These are phyloP conservation scores for Penicillium goetzii DNA, from an alignment of 495 filamentous ascomycete genomes.

Conservation along the genomic window DNA sequence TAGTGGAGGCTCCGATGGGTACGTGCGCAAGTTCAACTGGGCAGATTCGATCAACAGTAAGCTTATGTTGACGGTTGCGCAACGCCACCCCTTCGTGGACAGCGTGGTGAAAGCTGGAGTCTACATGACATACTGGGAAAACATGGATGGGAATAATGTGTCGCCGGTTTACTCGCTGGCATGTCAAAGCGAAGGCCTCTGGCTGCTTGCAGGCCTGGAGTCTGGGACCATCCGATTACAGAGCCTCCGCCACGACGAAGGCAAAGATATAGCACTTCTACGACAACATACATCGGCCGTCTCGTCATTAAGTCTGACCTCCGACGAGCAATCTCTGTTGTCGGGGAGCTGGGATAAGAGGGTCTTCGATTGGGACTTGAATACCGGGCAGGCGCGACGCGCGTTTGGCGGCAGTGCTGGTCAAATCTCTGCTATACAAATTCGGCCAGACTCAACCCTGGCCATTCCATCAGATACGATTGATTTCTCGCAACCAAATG, in stretches of 20 bases:
- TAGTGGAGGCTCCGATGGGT: slow-evolving; percentile 90
- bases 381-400: slow-evolving; percentile 77
- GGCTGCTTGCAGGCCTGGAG: slow-evolving; percentile 88
- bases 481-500: slow-evolving; percentile 58
- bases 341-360: slow-evolving; percentile 97
- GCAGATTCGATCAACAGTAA: slow-evolving; percentile 94
- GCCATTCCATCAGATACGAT: slow-evolving; percentile 74
- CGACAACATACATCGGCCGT: slow-evolving; percentile 90
- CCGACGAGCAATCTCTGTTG: slow-evolving; percentile 84
- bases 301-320: slow-evolving; percentile 78
- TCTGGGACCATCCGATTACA: slow-evolving; percentile 92
- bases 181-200: slow-evolving; percentile 84
- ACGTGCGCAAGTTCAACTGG: slow-evolving; percentile 95
- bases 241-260: slow-evolving; percentile 93
- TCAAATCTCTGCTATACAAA: slow-evolving; percentile 87
- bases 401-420: slow-evolving; percentile 74
- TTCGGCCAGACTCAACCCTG: slow-evolving; percentile 74
- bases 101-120: slow-evolving; percentile 93
- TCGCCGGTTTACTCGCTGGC: slow-evolving; percentile 95
- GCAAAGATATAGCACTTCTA: slow-evolving; percentile 79
- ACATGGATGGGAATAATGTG: slow-evolving; percentile 61
- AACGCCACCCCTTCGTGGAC: slow-evolving; percentile 96
- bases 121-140: slow-evolving; percentile 96
- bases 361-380: slow-evolving; percentile 93
- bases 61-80: slow-evolving; percentile 89